A percentile compares a stretch with the other conserved stretches of the same genome.
These are phyloP conservation scores for Zarea fungicola DNA, from an alignment of 2,329 filamentous ascomycete species.

Conservation along the genomic window DNA sequence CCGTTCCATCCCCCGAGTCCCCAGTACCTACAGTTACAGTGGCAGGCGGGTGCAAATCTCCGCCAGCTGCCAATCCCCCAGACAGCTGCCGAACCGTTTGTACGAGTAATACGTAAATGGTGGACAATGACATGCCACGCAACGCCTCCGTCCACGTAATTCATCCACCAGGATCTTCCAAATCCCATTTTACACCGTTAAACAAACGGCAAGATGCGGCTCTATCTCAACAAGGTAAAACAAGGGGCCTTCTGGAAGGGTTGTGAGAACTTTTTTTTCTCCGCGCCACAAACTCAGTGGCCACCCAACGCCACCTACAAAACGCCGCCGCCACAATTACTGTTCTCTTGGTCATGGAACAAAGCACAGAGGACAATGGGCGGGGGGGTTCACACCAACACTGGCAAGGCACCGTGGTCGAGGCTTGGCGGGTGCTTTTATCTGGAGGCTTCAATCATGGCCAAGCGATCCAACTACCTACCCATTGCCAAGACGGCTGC, in stretches of 20 bases:
- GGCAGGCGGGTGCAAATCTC: not conserved
- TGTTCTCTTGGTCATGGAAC: too few relatives aligned
- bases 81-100: not conserved
- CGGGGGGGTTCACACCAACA: too few relatives aligned
- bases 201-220: not conserved
- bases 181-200: not conserved
- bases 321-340: too few relatives aligned
- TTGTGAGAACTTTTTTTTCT: not conserved
- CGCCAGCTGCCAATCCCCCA: not conserved
- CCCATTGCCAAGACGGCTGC: constrained; percentile 3
- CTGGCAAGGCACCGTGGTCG: too few relatives aligned
- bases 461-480: constrained; percentile 3
- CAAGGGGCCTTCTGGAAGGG: not conserved
- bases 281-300: not conserved
- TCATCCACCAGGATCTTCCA: not conserved
- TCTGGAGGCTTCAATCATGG: not conserved
- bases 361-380: too few relatives aligned
- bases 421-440: too few relatives aligned
- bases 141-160: not conserved
- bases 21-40: too few relatives aligned
- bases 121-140: too few relatives aligned
- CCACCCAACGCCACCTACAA: not conserved
- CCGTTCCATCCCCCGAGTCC: too few relatives aligned
- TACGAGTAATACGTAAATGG: too few relatives aligned
- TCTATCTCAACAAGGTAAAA: not conserved